Percentiles rank a stretch among this genome's conserved stretches.
phyloP scores from a whole-genome alignment of 208 protist species.

The Leishmania mexicana region DNA sequence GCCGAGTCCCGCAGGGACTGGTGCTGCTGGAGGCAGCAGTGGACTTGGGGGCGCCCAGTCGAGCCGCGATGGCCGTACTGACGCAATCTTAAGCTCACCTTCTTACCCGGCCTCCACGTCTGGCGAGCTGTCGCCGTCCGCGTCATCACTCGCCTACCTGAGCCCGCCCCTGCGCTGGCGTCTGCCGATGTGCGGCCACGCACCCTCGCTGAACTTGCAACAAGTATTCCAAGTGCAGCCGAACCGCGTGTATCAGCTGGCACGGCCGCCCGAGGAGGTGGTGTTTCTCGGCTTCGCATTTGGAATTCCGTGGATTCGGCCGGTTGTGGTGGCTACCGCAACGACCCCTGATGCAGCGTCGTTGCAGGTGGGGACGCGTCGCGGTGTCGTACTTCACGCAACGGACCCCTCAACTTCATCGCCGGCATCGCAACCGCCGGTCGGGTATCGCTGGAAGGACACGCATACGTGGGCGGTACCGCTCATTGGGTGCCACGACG shows the following conservation, averaged over 20 bases:
- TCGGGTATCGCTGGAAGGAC: slow-evolving; percentile 32
- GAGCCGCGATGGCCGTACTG: background rate
- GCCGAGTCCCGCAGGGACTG: background rate
- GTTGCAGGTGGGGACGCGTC: background rate
- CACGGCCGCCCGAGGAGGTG: slow-evolving; percentile 16
- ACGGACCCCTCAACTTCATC: background rate
- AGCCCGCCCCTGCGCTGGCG: slow-evolving; percentile 28
- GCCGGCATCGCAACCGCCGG: background rate
- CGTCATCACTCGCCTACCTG: slow-evolving; percentile 1
- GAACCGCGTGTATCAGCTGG: slow-evolving; percentile 15
- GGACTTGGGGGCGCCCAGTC: background rate
- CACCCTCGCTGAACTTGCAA: slow-evolving; percentile 9
- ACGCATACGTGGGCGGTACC: slow-evolving; percentile 12
- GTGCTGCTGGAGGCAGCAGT: background rate
- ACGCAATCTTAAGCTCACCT: background rate
- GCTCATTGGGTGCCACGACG: slow-evolving; percentile 35
- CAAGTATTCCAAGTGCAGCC: slow-evolving; percentile 19
- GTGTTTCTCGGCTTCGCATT: slow-evolving; percentile 57
- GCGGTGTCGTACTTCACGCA: background rate
- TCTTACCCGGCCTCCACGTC: background rate
- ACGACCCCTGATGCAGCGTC: background rate
- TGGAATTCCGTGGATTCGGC: slow-evolving; percentile 54
- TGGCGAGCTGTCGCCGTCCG: background rate
- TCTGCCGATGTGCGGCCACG: background rate
- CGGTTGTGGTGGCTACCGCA: background rate